Base-by-base conservation (phyloP, 768 basidiomycete species). In the Guyanaporus albipodus region DNA sequence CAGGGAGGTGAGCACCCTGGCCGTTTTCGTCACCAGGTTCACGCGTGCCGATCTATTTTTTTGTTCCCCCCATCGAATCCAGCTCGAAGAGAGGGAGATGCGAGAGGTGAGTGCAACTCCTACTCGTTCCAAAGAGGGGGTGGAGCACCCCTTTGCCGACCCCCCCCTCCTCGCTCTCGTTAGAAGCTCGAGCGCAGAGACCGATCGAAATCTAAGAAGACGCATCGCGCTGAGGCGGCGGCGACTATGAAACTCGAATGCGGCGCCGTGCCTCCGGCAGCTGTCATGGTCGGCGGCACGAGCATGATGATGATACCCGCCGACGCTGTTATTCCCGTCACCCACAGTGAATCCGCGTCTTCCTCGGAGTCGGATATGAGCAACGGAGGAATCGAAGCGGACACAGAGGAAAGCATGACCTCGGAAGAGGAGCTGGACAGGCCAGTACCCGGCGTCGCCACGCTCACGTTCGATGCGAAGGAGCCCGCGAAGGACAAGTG, bases 331-430 rank as follows among this genome's bases (percentile, higher is more conserved):
- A 49, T 63, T 27, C 50, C 60, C 18, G 40, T 62, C 49, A 18
- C 46, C 36, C 47, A 42, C 48, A 50, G 54, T 61, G 37, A 70
- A 54, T 55, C 67, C 70, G 61, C 70, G 35, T 74, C 78, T 21
- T 76, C 71, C 51, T 83, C 80, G 34, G 82, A 82, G 58, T 77
- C 77, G 22, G 83, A 83, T 56, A 73, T 64, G 47, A 79, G 70
- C 60, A 81, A 74, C 15, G 79, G 78, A 12, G 74, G 72, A 17
- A 75, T 75, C 42, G 87, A 87, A 48, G 85, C 82, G 8, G 87
- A 89, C 58, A 79, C 79, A 19, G 87, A 89, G 64, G 84, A 83
- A 59, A 86, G 84, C 58, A 69, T 84, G 53, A 83, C 85, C 4
- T 86, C 85, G 27, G 87, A 88, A 56, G 86, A 75, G 46, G 79